Evolutionary conservation across 352 stramenopile species (phyloP).

Genomic region (Globisporangium lucens): DNA sequence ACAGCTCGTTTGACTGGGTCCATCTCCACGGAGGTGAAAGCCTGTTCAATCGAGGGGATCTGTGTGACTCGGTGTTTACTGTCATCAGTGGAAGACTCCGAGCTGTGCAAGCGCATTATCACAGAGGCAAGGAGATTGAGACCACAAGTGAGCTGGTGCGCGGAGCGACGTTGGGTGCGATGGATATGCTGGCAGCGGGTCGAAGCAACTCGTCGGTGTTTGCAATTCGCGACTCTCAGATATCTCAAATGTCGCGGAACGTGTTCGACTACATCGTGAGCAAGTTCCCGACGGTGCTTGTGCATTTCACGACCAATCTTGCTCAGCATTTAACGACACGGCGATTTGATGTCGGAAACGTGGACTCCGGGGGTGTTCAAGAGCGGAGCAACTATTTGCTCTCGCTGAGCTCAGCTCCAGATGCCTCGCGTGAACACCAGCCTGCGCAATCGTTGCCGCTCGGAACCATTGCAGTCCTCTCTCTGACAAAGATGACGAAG

Average conservation of each 20-base stretch:
- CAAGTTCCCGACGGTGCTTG: constrained; percentile 55
- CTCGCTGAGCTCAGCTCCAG: constrained; percentile 42
- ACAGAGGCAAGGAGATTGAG: constrained; percentile 63
- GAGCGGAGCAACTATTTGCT: constrained; percentile 45
- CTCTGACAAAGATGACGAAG: constrained; percentile 68
- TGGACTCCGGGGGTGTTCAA: constrained; percentile 36
- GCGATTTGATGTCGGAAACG: constrained; percentile 28
- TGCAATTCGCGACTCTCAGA: constrained; percentile 82
- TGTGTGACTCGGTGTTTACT: constrained; percentile 79
- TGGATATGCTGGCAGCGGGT: constrained; percentile 79
- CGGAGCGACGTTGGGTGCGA: constrained; percentile 68
- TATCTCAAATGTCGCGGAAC: constrained; percentile 84
- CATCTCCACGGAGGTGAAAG: constrained; percentile 81
- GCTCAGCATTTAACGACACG: constrained; percentile 56
- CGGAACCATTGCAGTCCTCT: constrained; percentile 75
- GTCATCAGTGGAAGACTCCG: constrained; percentile 77
- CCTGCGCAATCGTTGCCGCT: constrained; percentile 38
- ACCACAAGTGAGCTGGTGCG: constrained; percentile 80
- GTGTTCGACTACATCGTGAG: constrained; percentile 86
- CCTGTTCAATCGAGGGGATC: constrained; percentile 71
- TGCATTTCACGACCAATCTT: constrained; percentile 81
- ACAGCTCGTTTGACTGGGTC: constrained; percentile 83
- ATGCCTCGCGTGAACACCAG: constrained; percentile 21
- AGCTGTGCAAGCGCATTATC: constrained; percentile 61
- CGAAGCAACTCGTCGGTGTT: constrained; percentile 81